Percentiles rank a stretch among this genome's conserved stretches.
Conservation (phyloP, 805 yeast species). For the Candida sphagnicola region DNA sequence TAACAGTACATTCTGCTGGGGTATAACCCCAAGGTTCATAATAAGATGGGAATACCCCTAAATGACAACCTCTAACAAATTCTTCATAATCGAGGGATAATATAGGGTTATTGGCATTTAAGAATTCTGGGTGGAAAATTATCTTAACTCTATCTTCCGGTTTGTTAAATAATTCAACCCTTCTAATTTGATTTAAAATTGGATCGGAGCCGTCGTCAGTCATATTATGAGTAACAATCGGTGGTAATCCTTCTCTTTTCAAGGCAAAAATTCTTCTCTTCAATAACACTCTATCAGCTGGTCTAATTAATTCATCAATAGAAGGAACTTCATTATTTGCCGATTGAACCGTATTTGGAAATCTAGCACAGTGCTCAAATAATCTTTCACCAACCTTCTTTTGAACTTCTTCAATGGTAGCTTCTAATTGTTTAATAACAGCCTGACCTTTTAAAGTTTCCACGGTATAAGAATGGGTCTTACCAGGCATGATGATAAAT, state of each 20-base stretch:
- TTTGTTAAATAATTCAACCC: constrained; percentile 85
- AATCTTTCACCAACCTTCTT: constrained; percentile 79
- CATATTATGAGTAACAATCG: constrained; percentile 97
- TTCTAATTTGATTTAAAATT: constrained; percentile 83
- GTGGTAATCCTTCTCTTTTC: constrained; percentile 85
- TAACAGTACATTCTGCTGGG: constrained; percentile 98
- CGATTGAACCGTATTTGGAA: constrained; percentile 43
- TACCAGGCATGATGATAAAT: constrained; percentile 96
- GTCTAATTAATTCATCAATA: constrained; percentile 76
- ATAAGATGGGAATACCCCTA: constrained; percentile 97
- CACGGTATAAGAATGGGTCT: constrained; percentile 88
- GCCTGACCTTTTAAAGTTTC: constrained; percentile 97
- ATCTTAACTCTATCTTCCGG: constrained; percentile 91
- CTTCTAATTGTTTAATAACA: constrained; percentile 85
- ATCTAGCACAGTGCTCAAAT: constrained; percentile 84
- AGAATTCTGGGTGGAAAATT: constrained; percentile 95
- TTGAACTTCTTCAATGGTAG: constrained; percentile 85
- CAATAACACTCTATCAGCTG: constrained; percentile 82
- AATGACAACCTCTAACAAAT: constrained; percentile 95
- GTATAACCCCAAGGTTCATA: constrained; percentile 99
- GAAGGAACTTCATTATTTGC: constrained; percentile 64
- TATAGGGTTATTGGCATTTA: constrained; percentile 92
- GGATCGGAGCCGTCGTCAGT: constrained; percentile 89
- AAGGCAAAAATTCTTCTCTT: constrained; percentile 92
- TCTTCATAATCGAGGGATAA: constrained; percentile 93